Base-by-base conservation (phyloP, 768 basidiomycete genomes). In the Amyloporia xantha region DNA sequence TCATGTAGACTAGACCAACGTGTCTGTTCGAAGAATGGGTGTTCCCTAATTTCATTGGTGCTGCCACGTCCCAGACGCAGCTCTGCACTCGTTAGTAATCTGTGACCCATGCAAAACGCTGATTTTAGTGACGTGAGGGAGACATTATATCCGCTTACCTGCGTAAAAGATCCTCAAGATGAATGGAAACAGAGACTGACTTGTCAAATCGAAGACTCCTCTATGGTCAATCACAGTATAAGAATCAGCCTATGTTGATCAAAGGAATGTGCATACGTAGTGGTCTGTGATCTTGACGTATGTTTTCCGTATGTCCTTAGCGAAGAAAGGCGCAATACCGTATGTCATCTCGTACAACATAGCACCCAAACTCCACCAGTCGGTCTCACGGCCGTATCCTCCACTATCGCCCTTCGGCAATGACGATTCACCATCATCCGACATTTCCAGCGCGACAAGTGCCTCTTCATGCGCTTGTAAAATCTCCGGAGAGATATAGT, bases 401-500 rank as follows among this genome's bases (percentile, higher is more conserved):
- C 58, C 59, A 9, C 48, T 41, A 11, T 56, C 56, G 42, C 72
- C 59, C 39, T 45, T 46, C 19, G 26, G 38, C 38, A 35, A 56
- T 53, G 5, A 38, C 19, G 21, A 35, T 17, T 54, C 30, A 21
- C 62, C 62, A 7, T 78, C 75, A 28, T 76, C 79, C 1, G 80
- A 76, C 71, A 90, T 76, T 61, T 91, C 88, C 15, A 87, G 69
- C 0, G 82, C 86, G 2, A 92, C 78, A 10, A 91, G 68, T 12
- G 87, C 90, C 48, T 84, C 81, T 62, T 97, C 91, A 37, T 90
- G 89, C 2, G 82, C 82, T 51, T 78, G 75, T 11, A 98, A 71
- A 26, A 97, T 84, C 64, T 97, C 93, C 0, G 95, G 95, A 1
- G 95, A 91, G 49, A 98, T 93, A 63, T 97, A 96, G 66, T 96